Evolutionary conservation across 805 yeast genomes (phyloP).

Genomic region (Jamesozyma lodderae): DNA sequence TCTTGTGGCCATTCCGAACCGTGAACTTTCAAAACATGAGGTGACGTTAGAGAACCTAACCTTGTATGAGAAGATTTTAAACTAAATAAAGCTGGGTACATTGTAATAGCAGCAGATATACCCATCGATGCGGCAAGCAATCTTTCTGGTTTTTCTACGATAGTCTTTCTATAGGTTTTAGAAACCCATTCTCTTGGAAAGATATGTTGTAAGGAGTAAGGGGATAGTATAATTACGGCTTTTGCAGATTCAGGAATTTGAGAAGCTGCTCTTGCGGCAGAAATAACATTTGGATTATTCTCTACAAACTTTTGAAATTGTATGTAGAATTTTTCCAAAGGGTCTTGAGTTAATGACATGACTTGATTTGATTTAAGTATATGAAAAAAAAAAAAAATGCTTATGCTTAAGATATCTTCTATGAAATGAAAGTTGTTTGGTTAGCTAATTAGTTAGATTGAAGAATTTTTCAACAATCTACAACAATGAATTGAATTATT

Average conservation of each 20-base stretch:
- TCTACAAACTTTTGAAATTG: conserved; percentile 38
- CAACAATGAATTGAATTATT: too few species aligned
- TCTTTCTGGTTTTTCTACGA: conserved; percentile 79
- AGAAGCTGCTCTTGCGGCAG: conserved; percentile 29
- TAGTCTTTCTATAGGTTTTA: conserved; percentile 52
- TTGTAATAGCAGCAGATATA: conserved; percentile 61
- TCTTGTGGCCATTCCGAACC: conserved; percentile 65
- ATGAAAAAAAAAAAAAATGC: too few species aligned
- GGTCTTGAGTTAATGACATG: conserved; percentile 18
- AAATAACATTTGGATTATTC: conserved; percentile 30
- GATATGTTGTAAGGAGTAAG: conserved; percentile 59
- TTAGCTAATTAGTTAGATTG: too few species aligned
- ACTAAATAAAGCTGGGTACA: conserved; percentile 52
- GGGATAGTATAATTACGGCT: conserved; percentile 56
- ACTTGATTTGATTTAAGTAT: too few species aligned
- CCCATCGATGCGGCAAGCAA: conserved; percentile 71
- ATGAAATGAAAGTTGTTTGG: too few species aligned
- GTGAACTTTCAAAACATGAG: conserved; percentile 62
- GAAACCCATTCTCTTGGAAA: conserved; percentile 74
- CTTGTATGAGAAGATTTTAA: conserved; percentile 34
- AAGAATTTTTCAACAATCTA: too few species aligned
- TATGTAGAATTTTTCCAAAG: conserved; percentile 33
- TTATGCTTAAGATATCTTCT: too few species aligned
- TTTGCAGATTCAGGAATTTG: conserved; percentile 35
- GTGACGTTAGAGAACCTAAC: conserved; percentile 40